phyloP scores from a whole-genome alignment of 2,329 filamentous ascomycete genomes.

The Daldinia sp. region DNA sequence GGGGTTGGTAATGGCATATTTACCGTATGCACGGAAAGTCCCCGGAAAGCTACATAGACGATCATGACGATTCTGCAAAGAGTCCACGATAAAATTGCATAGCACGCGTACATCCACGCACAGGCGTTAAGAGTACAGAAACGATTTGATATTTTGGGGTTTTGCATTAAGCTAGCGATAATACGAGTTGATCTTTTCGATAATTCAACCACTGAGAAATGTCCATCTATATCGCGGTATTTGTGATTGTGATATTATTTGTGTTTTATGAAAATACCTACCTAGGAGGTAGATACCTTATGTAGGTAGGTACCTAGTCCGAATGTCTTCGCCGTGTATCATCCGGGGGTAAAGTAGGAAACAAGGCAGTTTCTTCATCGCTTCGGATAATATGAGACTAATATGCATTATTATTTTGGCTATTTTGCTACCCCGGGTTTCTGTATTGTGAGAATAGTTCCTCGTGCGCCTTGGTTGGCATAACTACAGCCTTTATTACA shows the following conservation, averaged over 20 bases:
- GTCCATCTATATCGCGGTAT: neutral
- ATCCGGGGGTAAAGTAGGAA: neutral
- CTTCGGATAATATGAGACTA: neutral
- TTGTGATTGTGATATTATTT: neutral
- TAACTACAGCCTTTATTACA: neutral
- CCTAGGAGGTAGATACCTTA: no score
- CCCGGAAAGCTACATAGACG: conserved; percentile 4
- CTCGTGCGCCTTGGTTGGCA: neutral
- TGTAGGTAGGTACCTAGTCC: neutral
- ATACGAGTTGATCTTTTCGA: conserved; percentile 17
- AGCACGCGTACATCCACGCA: conserved; percentile 15
- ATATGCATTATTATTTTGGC: neutral
- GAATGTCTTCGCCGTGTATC: conserved; percentile 28
- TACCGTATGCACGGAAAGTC: conserved; percentile 12
- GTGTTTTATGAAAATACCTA: neutral
- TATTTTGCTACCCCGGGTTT: neutral
- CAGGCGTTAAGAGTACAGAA: conserved; percentile 23
- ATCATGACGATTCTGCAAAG: conserved; percentile 16
- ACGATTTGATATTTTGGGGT: neutral
- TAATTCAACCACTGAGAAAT: neutral
- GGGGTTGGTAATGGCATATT: neutral
- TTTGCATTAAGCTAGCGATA: conserved; percentile 1
- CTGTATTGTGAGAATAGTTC: neutral
- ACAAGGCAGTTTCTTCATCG: neutral
- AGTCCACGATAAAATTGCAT: conserved; percentile 13